phyloP scores from a whole-genome alignment of 371 early-diverging fungal species.

The Quaeritorhiza haematococci region DNA sequence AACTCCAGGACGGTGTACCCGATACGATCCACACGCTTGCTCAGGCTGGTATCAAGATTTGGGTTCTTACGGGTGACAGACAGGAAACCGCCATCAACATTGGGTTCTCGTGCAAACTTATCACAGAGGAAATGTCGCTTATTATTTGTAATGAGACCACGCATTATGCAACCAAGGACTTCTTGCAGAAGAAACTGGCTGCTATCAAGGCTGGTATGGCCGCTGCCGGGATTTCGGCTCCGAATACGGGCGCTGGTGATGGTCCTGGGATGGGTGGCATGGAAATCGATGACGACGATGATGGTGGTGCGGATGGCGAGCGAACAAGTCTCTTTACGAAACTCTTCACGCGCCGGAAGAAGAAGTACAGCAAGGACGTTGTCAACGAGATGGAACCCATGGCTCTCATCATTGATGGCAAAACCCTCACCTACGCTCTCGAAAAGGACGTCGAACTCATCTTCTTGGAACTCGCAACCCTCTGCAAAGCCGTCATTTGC shows the following conservation, averaged over 20 bases:
- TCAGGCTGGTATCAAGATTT: constrained; percentile 75
- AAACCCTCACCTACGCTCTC: constrained; percentile 57
- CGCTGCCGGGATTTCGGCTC: constrained; percentile 9
- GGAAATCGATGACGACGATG: constrained; percentile 2
- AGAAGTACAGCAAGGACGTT: not conserved
- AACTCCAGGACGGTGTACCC: constrained; percentile 95
- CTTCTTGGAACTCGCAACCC: constrained; percentile 68
- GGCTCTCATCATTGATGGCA: constrained; percentile 75
- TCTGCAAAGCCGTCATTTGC: constrained; percentile 77
- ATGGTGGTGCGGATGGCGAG: constrained; percentile 2
- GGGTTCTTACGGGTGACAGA: constrained; percentile 98
- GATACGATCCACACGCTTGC: constrained; percentile 94
- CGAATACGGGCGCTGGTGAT: no score
- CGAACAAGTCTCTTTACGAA: not conserved
- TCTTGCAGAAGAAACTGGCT: constrained; percentile 44
- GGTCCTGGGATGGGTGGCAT: no score
- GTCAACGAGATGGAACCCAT: constrained; percentile 33
- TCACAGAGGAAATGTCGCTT: constrained; percentile 58
- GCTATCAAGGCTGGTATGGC: constrained; percentile 30
- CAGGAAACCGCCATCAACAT: constrained; percentile 97
- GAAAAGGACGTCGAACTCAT: constrained; percentile 46
- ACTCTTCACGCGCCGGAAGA: not conserved
- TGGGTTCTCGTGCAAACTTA: constrained; percentile 81
- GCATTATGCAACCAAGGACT: constrained; percentile 52
- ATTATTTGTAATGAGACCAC: constrained; percentile 60